Percentiles rank a stretch among this genome's conserved stretches.
Evolutionary conservation across 108 stramenopile genomes (phyloP).

Genomic region (Nitzschia inconspicua): DNA sequence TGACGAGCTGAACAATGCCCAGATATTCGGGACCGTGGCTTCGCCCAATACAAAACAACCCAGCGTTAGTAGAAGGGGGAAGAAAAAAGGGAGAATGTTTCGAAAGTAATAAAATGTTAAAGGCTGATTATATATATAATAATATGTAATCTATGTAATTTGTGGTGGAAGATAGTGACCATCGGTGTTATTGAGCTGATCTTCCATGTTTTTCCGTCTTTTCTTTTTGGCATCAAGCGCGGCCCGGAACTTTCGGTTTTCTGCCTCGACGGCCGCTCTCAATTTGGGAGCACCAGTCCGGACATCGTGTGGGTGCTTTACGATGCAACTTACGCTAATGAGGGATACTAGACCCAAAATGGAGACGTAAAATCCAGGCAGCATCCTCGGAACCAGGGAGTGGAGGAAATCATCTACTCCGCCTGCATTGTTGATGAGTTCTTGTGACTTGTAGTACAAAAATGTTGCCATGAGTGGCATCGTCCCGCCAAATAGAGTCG

Average conservation of each 20-base stretch:
- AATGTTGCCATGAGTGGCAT: slow-evolving; percentile 65
- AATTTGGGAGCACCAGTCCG: slow-evolving; percentile 44
- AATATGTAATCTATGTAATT: slow-evolving; percentile 6
- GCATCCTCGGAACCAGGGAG: slow-evolving; percentile 42
- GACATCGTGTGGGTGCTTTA: slow-evolving; percentile 64
- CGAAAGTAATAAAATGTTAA: slow-evolving; percentile 25
- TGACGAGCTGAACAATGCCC: slow-evolving; percentile 65
- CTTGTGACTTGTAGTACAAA: slow-evolving; percentile 43
- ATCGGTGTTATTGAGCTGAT: slow-evolving; percentile 11
- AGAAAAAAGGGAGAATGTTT: slow-evolving; percentile 43
- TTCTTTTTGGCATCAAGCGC: slow-evolving; percentile 15
- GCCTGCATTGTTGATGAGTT: slow-evolving; percentile 7
- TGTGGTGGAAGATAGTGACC: slow-evolving; percentile 13
- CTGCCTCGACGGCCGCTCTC: slow-evolving; percentile 32
- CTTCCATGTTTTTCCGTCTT: slow-evolving; percentile 23
- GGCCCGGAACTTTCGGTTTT: slow-evolving; percentile 32
- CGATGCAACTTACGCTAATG: slow-evolving; percentile 26
- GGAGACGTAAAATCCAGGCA: slow-evolving; percentile 63
- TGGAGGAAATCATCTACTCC: slow-evolving; percentile 28
- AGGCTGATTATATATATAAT: too few relatives aligned
- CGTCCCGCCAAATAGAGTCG: slow-evolving; percentile 62
- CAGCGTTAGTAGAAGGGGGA: slow-evolving; percentile 19
- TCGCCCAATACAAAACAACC: slow-evolving; percentile 27
- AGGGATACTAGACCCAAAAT: slow-evolving; percentile 36
- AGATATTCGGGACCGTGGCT: slow-evolving; percentile 69